These are phyloP conservation scores for Teratosphaeria destructans DNA, from an alignment of 2,329 filamentous ascomycete genomes.

Conservation along the genomic window DNA sequence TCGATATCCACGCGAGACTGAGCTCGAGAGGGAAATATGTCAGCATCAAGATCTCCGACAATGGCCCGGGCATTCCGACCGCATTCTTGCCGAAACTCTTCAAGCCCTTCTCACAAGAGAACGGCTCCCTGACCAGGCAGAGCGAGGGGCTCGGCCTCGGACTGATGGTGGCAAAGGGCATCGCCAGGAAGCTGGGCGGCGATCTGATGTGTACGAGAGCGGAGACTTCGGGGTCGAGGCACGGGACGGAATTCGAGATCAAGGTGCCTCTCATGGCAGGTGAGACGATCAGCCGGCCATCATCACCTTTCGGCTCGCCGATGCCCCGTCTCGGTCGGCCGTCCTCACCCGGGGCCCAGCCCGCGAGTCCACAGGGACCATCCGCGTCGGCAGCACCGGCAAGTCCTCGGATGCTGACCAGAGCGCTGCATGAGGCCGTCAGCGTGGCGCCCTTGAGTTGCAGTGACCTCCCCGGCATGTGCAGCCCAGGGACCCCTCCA, in stretches of 20 bases:
- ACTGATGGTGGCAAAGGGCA: slow-evolving; percentile 60
- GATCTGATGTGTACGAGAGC: slow-evolving; percentile 56
- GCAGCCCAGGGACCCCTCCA: slow-evolving; percentile 5
- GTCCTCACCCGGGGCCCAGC: slow-evolving; percentile 1
- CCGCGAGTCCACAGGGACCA: slow-evolving; percentile 1
- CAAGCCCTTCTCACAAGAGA: slow-evolving; percentile 59
- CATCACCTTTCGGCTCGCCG: slow-evolving; percentile 40
- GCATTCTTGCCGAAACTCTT: slow-evolving; percentile 58
- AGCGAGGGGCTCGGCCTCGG: slow-evolving; percentile 61
- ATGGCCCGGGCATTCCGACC: slow-evolving; percentile 57
- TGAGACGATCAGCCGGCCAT: slow-evolving; percentile 39
- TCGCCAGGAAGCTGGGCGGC: slow-evolving; percentile 58
- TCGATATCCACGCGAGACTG: slow-evolving; percentile 46
- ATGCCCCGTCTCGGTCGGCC: slow-evolving; percentile 22
- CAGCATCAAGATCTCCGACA: slow-evolving; percentile 53
- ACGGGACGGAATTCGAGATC: slow-evolving; percentile 60
- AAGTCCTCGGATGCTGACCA: slow-evolving; percentile 15
- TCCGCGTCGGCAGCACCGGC: slow-evolving; percentile 6
- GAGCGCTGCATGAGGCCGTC: slow-evolving; percentile 16
- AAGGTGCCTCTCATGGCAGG: slow-evolving; percentile 49
- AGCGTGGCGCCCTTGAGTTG: slow-evolving; percentile 2
- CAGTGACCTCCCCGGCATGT: neutral
- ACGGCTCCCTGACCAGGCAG: slow-evolving; percentile 55
- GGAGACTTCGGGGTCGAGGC: slow-evolving; percentile 48
- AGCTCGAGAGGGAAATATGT: slow-evolving; percentile 41